Evolutionary conservation across 768 basidiomycete genomes (phyloP).

Genomic region (Naematelia aurantialba): DNA sequence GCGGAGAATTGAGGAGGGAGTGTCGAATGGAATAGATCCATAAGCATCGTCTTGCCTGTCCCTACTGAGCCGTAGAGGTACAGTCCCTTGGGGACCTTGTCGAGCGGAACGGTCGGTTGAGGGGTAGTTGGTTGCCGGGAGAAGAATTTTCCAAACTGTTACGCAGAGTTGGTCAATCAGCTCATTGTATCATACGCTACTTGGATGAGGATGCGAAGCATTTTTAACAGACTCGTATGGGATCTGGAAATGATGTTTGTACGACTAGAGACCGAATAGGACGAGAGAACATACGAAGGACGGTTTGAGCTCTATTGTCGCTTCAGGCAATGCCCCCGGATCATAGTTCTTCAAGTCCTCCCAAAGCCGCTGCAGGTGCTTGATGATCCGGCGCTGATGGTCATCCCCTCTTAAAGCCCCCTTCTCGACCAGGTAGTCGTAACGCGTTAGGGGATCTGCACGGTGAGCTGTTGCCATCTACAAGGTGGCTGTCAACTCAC

Average conservation of each 20-base stretch:
- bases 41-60: constrained; percentile 92
- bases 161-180: background rate
- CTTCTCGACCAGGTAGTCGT: constrained; percentile 55
- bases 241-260: too few species aligned
- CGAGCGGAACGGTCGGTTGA: constrained; percentile 51
- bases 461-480: constrained; percentile 3
- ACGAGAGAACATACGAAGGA: constrained; percentile 29
- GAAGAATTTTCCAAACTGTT: constrained; percentile 34
- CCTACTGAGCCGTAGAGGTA: constrained; percentile 97
- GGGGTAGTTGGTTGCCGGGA: constrained; percentile 13
- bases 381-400: constrained; percentile 78
- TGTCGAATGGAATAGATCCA: constrained; percentile 92
- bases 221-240: too few species aligned
- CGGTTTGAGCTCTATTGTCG: constrained; percentile 33
- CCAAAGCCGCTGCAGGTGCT: constrained; percentile 75
- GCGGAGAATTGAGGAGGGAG: constrained; percentile 52
- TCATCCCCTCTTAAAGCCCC: constrained; percentile 68
- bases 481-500: constrained; percentile 10
- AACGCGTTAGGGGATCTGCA: constrained; percentile 49
- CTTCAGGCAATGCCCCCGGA: constrained; percentile 61
- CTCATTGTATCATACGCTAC: too few species aligned
- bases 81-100: constrained; percentile 71
- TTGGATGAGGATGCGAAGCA: too few species aligned
- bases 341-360: constrained; percentile 66
- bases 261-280: too few species aligned